Evolutionary conservation across 441 rosid species (phyloP).

Genomic region (Pelargonium citronellum): DNA sequence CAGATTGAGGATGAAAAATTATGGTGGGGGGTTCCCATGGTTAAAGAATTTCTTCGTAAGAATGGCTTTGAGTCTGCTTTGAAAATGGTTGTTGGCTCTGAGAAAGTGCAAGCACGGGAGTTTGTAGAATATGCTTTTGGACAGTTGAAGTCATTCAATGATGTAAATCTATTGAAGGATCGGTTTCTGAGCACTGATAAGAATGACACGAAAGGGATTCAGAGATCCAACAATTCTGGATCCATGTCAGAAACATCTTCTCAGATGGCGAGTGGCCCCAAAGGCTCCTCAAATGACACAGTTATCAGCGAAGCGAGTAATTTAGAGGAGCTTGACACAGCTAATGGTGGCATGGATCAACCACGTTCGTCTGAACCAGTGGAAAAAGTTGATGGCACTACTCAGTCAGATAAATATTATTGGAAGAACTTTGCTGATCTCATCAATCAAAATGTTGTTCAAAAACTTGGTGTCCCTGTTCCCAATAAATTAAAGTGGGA

Average conservation of each 20-base stretch:
- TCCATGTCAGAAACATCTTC: conserved; percentile 30
- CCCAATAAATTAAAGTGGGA: conserved; percentile 72
- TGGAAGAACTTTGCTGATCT: conserved; percentile 62
- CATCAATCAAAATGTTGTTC: conserved; percentile 58
- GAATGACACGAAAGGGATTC: conserved; percentile 22
- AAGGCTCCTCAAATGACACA: conserved; percentile 27
- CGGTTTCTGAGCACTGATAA: conserved; percentile 27
- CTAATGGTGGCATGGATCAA: conserved; percentile 24
- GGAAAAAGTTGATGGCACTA: conserved; percentile 29
- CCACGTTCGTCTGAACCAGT: conserved; percentile 25
- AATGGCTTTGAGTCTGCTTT: conserved; percentile 65
- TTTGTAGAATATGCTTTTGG: conserved; percentile 91
- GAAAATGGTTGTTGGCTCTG: conserved; percentile 52
- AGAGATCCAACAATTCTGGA: conserved; percentile 21
- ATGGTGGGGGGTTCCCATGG: conserved; percentile 76
- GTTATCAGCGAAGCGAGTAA: conserved; percentile 20
- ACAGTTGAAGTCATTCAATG: conserved; percentile 68
- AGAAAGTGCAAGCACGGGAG: conserved; percentile 67
- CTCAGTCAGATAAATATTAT: conserved; percentile 42
- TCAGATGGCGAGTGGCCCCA: conserved; percentile 25
- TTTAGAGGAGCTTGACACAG: conserved; percentile 20
- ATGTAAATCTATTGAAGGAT: conserved; percentile 38
- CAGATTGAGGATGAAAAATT: conserved; percentile 70
- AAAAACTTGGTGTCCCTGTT: conserved; percentile 62
- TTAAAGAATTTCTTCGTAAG: conserved; percentile 55